Evolutionary conservation across 176 grass and related monocot species (phyloP).

Genomic region (Triticum monococcum): DNA sequence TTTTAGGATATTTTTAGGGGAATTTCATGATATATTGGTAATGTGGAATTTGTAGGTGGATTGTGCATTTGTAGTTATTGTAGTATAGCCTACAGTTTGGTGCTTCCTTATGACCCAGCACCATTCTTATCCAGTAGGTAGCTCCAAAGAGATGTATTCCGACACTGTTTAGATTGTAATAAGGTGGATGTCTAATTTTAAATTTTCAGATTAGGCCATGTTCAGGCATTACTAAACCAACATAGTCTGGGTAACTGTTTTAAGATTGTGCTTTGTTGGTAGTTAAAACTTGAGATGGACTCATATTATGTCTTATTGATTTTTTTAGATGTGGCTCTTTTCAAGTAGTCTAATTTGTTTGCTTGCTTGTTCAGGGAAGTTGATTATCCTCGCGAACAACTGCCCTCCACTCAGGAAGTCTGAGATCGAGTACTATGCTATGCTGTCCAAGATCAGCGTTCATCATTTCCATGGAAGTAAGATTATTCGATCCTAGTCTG

Average conservation of each 20-base stretch:
- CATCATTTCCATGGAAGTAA: slow-evolving; percentile 96
- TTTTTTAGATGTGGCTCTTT: not conserved
- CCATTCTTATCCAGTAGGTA: not conserved
- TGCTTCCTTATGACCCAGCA: not conserved
- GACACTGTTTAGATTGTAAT: not conserved
- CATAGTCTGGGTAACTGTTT: too few species aligned
- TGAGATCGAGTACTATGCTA: slow-evolving; percentile 97
- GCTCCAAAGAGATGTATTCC: not conserved
- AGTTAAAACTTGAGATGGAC: too few species aligned
- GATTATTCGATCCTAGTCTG: not conserved
- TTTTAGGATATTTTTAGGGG: not conserved
- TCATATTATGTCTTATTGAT: too few species aligned
- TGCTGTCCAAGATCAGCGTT: slow-evolving; percentile 83
- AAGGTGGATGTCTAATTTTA: not conserved
- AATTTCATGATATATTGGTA: not conserved
- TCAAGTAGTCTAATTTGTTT: not conserved
- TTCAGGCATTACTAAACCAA: not conserved
- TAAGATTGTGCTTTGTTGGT: too few species aligned
- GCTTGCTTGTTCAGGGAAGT: slow-evolving; percentile 47
- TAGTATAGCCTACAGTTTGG: not conserved
- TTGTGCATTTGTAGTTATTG: not conserved
- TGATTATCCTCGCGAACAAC: slow-evolving; percentile 84
- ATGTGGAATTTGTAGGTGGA: not conserved
- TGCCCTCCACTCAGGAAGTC: slow-evolving; percentile 87
- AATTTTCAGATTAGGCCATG: not conserved